Conservation (phyloP, 441 rosid genomes). For the Brassica balearica region DNA sequence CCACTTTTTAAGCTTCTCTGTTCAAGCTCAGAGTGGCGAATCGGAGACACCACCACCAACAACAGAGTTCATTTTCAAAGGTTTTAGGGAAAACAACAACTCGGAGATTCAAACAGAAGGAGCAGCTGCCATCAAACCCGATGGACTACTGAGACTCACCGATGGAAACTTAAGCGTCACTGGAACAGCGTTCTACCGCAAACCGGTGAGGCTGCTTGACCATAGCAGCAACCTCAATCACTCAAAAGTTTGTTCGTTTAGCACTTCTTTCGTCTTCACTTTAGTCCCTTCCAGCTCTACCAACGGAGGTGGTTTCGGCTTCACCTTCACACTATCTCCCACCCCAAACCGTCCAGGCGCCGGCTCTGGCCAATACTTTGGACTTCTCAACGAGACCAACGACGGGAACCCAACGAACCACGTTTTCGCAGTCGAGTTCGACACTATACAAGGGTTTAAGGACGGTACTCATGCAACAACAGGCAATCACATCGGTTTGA, state of each 20-base stretch:
- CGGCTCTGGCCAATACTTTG: constrained; percentile 51
- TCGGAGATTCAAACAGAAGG: constrained; percentile 5
- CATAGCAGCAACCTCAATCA: background rate
- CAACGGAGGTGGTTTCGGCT: background rate
- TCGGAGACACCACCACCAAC: background rate
- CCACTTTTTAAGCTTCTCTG: background rate
- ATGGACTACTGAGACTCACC: constrained; percentile 10
- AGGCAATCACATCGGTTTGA: constrained; percentile 66
- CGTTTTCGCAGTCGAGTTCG: constrained; percentile 68
- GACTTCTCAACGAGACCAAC: constrained; percentile 48
- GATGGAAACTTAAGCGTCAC: background rate
- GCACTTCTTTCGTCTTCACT: background rate
- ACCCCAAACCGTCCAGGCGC: constrained; percentile 51
- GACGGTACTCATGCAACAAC: constrained; percentile 8
- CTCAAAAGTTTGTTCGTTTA: background rate
- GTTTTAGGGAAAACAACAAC: background rate
- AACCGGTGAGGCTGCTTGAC: constrained; percentile 9
- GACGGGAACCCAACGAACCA: constrained; percentile 40
- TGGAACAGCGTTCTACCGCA: background rate
- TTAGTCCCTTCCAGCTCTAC: background rate
- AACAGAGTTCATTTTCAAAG: background rate
- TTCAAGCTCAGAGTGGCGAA: background rate
- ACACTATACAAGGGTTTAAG: constrained; percentile 58
- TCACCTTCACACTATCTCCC: constrained; percentile 53
- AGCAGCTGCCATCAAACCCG: background rate